Evolutionary conservation across 192 early-diverging fungal genomes (phyloP), one percentile per base, ranked within the genome.

Genomic region (Linderina pennispora): DNA sequence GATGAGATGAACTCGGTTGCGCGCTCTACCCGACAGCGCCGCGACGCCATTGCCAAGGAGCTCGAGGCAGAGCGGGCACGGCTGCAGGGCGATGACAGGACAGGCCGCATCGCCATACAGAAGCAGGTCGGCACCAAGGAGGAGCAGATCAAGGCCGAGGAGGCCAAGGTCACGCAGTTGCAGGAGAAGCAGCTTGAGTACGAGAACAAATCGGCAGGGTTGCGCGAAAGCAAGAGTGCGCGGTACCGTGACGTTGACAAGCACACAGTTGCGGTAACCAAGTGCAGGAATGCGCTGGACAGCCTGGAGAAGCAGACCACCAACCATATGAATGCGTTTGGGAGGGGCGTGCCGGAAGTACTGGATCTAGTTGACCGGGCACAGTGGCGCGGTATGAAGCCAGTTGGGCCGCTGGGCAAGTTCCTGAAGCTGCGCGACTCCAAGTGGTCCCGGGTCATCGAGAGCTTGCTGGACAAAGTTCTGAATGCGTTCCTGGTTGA

Each of bases 261-360:
- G 33, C 38, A 50, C 47, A 49, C 54, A 48, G 34, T 14, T 21
- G 14, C 28, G 22, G 38, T 36, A 10, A 68, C 37, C 42, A 42
- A 23, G 48, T 76, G 34, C 34, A 55, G 15, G 22, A 9, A 13
- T 21, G 69, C 8, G 3, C 57, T 87, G 20, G 45, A 62, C 17
- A 49, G 80, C 4, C 54, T 95, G 40, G 38, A 62, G 32, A 65
- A 65, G 10, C 82, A 86, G 34, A 78, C 76, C 23, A 59, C 75
- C n/a, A 74, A 95, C 48, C 57, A 74, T 4, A 50, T 95, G 31
- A 77, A 53, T 14, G 87, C 87, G 1, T 95, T 84, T 58, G 91
- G 90, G n/a, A 40, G 56, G 0, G 55, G 58, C 5, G 77, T 86
- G 8, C 77, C 82, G 7, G 82, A 85, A 9, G 76, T 86, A 2